phyloP scores from a whole-genome alignment of 2,329 filamentous ascomycete genomes.

The Ophiostoma australiae region DNA sequence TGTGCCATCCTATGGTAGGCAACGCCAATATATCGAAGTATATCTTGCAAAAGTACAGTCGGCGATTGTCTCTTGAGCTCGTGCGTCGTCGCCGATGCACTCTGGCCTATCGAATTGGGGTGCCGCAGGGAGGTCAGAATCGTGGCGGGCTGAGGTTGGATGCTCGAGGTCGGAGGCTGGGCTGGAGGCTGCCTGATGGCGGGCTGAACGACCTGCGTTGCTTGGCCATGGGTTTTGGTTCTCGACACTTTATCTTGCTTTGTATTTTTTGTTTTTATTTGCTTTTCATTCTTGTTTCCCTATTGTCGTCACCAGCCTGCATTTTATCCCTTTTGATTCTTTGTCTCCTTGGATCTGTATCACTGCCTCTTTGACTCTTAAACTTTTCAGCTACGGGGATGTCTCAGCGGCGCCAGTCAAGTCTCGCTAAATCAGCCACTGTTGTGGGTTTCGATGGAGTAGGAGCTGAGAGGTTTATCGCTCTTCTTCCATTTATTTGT shows the following conservation, averaged over 20 bases:
- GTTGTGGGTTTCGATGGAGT: neutral
- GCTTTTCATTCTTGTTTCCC: neutral
- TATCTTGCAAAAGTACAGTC: constrained; percentile 1
- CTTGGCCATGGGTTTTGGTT: neutral
- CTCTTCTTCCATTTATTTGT: neutral
- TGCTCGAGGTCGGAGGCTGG: neutral
- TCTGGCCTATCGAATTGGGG: neutral
- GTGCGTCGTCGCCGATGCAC: constrained; percentile 7
- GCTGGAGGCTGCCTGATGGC: neutral
- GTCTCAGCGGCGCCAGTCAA: neutral
- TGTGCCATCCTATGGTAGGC: neutral
- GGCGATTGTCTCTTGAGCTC: neutral
- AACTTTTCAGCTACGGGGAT: neutral
- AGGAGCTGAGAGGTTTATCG: neutral
- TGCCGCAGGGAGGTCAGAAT: neutral
- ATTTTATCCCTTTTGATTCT: neutral
- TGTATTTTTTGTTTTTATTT: neutral
- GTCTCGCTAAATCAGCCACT: neutral
- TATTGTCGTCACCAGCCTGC: neutral
- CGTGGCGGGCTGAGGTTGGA: constrained; percentile 4
- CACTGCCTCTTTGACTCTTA: neutral
- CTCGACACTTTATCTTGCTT: neutral
- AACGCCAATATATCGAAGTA: neutral
- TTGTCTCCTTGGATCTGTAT: neutral
- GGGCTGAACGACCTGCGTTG: neutral